Conservation (phyloP, 352 stramenopile genomes). For the Pythium pectinolyticum region DNA sequence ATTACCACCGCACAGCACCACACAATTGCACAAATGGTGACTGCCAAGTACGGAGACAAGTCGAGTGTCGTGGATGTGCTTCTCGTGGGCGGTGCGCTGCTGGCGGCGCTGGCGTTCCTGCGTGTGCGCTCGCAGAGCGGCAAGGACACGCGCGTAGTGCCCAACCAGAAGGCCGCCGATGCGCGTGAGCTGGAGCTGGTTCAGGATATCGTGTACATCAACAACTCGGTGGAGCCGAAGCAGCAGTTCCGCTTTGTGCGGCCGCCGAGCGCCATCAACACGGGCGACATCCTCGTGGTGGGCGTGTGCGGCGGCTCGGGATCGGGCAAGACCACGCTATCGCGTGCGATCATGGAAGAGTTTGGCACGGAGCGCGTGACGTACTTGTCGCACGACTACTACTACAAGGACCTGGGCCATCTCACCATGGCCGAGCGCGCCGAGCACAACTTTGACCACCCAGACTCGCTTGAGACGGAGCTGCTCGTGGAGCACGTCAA, state of each 20-base stretch:
- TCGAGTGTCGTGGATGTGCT: conserved; percentile 42
- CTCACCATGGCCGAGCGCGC: conserved; percentile 86
- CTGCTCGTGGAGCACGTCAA: conserved; percentile 92
- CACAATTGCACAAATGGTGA: conserved; percentile 50
- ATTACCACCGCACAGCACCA: not conserved
- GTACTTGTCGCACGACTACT: conserved; percentile 96
- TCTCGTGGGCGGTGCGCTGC: conserved; percentile 45
- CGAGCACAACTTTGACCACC: conserved; percentile 97
- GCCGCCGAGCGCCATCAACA: conserved; percentile 29
- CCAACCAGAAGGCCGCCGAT: conserved; percentile 49
- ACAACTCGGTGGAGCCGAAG: conserved; percentile 55
- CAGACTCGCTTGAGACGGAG: conserved; percentile 95
- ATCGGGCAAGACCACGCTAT: conserved; percentile 92
- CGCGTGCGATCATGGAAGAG: conserved; percentile 84
- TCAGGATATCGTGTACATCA: conserved; percentile 85
- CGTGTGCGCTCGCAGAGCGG: conserved; percentile 41
- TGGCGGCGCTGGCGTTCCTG: conserved; percentile 47
- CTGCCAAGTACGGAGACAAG: conserved; percentile 24
- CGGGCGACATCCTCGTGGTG: conserved; percentile 85
- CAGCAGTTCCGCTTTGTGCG: conserved; percentile 48
- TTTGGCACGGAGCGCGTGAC: conserved; percentile 90
- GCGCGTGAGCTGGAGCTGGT: conserved; percentile 75
- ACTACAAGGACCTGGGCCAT: conserved; percentile 94
- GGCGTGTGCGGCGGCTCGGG: conserved; percentile 91
- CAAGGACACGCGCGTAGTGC: conserved; percentile 38